Evolutionary conservation across 2,329 filamentous ascomycete genomes (phyloP), one percentile per base, ranked within the genome.

Genomic region (Coleophoma eucalyptorum): DNA sequence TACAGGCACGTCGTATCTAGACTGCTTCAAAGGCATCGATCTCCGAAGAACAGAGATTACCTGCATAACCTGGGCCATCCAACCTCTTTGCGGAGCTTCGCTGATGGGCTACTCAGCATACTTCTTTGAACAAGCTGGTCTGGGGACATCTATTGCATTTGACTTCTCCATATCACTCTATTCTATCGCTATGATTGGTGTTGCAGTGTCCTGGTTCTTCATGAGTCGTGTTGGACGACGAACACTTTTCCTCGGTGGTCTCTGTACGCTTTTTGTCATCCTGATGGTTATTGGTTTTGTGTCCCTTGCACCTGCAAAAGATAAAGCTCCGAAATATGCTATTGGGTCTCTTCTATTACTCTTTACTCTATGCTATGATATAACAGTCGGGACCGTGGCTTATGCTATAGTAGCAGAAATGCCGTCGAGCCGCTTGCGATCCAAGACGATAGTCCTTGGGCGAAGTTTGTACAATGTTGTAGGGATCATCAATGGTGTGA

Each of bases 361-460:
- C 52, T 93, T 87, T 86, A 86, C 90, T 2, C 74, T 93, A 49
- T 80, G 85, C 59, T 96, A 95, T 71, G 89, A 96, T 66, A 75
- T 91, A 46, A 89, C 89, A 0, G 89, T 96, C 45, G 90, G 90
- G 32, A 93, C 90, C 0, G 89, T 95, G 10, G 90, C 87, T 69
- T 96, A 94, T 71, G 92, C 89, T 0, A 80, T 96, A 10, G 90
- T 96, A 6, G 81, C 87, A 2, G 90, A 96, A 67, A 72, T 96
- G 26, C 90, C 89, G 0, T 90, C 89, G 0, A 83, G 89, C 16
- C 81, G 90, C 1, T 76, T 96, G 34, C 87, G 91, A 64, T 90
- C 94, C 73, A 96, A 96, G 76, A 95, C 90, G 1, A 87, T 95
- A 31, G 90, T 93, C 1, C 78, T 95, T 4, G 90, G 88, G 1